Percentiles rank a stretch among this genome's conserved stretches.
phyloP scores from a whole-genome alignment of 805 yeast genomes.

The Hanseniaspora valbyensis region DNA sequence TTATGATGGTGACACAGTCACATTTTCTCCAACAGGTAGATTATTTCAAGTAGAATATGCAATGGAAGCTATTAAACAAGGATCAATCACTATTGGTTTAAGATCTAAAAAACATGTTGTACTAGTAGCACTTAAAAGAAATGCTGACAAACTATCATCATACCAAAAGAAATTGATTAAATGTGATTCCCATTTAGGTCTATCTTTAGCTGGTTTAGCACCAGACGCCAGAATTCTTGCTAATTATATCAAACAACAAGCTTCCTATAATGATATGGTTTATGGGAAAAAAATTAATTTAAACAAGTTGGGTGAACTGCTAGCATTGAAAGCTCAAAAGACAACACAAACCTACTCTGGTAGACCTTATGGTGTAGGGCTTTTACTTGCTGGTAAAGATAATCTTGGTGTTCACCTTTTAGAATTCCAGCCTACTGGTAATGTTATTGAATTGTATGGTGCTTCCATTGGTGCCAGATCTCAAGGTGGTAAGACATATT shows the following conservation, averaged over 20 bases:
- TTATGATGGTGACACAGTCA: conserved; percentile 96
- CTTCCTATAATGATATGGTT: conserved; percentile 75
- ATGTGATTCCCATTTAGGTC: conserved; percentile 87
- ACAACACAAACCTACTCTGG: conserved; percentile 94
- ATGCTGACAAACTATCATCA: conserved; percentile 94
- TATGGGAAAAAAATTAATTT: conserved; percentile 78
- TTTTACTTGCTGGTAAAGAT: conserved; percentile 80
- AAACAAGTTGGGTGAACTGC: conserved; percentile 66
- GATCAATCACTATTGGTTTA: conserved; percentile 92
- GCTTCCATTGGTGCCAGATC: conserved; percentile 98
- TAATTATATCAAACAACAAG: conserved; percentile 79
- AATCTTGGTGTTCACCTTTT: conserved; percentile 87
- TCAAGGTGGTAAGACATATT: conserved; percentile 92
- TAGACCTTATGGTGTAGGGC: conserved; percentile 97
- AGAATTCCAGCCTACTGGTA: conserved; percentile 95
- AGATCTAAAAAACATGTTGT: conserved; percentile 81
- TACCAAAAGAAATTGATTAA: conserved; percentile 88
- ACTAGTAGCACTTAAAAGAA: conserved; percentile 85
- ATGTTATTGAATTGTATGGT: conserved; percentile 80
- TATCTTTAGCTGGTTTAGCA: conserved; percentile 93
- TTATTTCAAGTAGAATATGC: conserved; percentile 97
- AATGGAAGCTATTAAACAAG: conserved; percentile 94
- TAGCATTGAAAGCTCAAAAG: conserved; percentile 94
- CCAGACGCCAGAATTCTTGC: conserved; percentile 95
- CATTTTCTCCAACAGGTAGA: conserved; percentile 98